phyloP scores from a whole-genome alignment of 2,329 filamentous ascomycete genomes.

The Pseudopithomyces chartarum region DNA sequence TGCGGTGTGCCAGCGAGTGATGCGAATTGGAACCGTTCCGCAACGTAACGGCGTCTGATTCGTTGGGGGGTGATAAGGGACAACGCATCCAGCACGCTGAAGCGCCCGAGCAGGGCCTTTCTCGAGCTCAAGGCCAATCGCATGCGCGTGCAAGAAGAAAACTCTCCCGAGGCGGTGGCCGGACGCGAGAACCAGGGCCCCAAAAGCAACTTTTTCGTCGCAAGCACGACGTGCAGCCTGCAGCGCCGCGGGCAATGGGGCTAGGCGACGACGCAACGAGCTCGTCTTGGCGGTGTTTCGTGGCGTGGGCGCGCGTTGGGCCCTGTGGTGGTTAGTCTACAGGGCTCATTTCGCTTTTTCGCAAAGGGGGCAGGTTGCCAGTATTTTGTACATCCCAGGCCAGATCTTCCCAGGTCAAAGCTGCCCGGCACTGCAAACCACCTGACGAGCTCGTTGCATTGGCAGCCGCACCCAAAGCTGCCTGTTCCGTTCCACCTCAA shows the following conservation, averaged over 20 bases:
- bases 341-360: slow-evolving; percentile 17
- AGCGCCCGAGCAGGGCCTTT: slow-evolving; percentile 11
- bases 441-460: background rate
- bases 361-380: slow-evolving; percentile 11
- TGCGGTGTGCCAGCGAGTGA: slow-evolving; percentile 6
- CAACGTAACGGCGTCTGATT: slow-evolving; percentile 19
- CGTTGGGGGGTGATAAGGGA: slow-evolving; percentile 16
- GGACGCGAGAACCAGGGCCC: background rate
- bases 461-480: background rate
- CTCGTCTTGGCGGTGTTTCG: slow-evolving; percentile 19
- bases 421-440: background rate
- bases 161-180: slow-evolving; percentile 3
- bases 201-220: background rate
- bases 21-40: background rate
- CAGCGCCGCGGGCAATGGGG: slow-evolving; percentile 6
- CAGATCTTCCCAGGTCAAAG: background rate
- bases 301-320: slow-evolving; percentile 14
- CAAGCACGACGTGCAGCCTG: background rate
- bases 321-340: slow-evolving; percentile 12
- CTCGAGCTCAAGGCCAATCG: slow-evolving; percentile 13
- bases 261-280: background rate
- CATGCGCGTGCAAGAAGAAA: background rate
- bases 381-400: background rate
- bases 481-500: background rate
- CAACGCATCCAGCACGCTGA: slow-evolving; percentile 19